A percentile compares a stretch with the other conserved stretches of the same genome.
These are phyloP conservation scores for Boletellus deceptivus DNA, from an alignment of 1,284 basidiomycete genomes.

Conservation along the genomic window DNA sequence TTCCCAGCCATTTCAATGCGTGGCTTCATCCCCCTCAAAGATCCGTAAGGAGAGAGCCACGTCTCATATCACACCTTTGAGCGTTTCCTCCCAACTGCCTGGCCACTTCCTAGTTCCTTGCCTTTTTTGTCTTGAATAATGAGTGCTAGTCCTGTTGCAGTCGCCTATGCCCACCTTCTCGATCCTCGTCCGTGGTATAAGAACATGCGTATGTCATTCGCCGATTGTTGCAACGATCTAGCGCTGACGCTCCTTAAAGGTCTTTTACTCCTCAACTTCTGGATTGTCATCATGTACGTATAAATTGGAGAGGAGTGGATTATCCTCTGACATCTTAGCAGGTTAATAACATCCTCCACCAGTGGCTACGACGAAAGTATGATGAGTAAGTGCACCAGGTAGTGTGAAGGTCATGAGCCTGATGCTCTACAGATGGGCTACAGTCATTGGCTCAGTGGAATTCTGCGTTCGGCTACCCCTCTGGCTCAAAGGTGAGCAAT, in stretches of 20 bases:
- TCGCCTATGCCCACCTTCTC: not conserved
- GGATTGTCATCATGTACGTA: constrained; percentile 1
- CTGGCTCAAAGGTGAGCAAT: constrained; percentile 37
- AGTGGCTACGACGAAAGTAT: constrained; percentile 75
- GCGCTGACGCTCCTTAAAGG: not conserved
- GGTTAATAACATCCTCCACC: constrained; percentile 64
- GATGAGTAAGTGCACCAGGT: constrained; percentile 44
- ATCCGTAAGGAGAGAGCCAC: not conserved
- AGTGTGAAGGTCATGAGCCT: not conserved
- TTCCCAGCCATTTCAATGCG: no score
- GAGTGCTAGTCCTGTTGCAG: not conserved
- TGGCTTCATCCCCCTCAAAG: not conserved
- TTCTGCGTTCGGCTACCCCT: constrained; percentile 51
- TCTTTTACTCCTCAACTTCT: constrained; percentile 3
- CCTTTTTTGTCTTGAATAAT: not conserved
- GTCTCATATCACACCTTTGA: no score
- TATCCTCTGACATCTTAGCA: not conserved
- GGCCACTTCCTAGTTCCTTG: not conserved
- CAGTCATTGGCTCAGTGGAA: constrained; percentile 63
- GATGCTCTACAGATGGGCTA: constrained; percentile 44
- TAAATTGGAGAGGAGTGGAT: not conserved
- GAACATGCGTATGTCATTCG: not conserved
- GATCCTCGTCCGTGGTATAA: constrained; percentile 4
- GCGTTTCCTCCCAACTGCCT: no score
- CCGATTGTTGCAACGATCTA: no score